Evolutionary conservation across 495 filamentous ascomycete genomes (phyloP).

Genomic region (Trichoderma asperelloides): DNA sequence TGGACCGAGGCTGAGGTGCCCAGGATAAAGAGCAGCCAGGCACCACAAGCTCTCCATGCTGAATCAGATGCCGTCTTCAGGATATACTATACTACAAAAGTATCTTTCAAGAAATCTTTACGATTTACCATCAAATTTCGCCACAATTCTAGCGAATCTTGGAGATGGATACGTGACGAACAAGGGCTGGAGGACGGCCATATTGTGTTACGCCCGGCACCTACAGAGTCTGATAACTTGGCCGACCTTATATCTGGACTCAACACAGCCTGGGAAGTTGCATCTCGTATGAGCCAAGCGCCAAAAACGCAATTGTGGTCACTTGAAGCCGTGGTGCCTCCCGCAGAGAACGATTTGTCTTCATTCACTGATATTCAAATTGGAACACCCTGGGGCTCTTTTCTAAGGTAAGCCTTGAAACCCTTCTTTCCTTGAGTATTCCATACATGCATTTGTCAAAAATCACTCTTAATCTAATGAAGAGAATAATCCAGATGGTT

Average conservation of each 20-base stretch:
- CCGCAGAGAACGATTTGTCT: constrained; percentile 47
- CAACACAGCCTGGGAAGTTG: constrained; percentile 48
- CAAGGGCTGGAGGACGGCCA: constrained; percentile 53
- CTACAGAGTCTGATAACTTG: constrained; percentile 34
- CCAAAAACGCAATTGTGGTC: constrained; percentile 66
- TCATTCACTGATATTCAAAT: constrained; percentile 47
- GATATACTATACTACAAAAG: constrained; percentile 35
- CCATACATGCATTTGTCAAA: not conserved
- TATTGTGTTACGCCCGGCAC: constrained; percentile 39
- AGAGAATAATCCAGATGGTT: constrained; percentile 50
- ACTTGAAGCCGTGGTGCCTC: constrained; percentile 45
- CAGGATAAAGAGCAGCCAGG: constrained; percentile 28
- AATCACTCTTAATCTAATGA: constrained; percentile 15
- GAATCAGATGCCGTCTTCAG: constrained; percentile 21
- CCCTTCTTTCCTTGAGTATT: not conserved
- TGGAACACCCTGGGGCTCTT: constrained; percentile 50
- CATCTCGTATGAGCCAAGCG: constrained; percentile 52
- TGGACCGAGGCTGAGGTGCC: constrained; percentile 42
- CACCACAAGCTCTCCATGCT: constrained; percentile 28
- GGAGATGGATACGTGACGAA: constrained; percentile 70
- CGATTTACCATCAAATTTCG: constrained; percentile 75
- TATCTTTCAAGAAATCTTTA: constrained; percentile 35
- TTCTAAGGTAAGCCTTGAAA: constrained; percentile 28
- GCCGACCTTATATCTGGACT: constrained; percentile 51
- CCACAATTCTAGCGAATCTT: constrained; percentile 39